Conservation (phyloP, 2,329 filamentous ascomycete species). For the Claviceps pusilla region DNA sequence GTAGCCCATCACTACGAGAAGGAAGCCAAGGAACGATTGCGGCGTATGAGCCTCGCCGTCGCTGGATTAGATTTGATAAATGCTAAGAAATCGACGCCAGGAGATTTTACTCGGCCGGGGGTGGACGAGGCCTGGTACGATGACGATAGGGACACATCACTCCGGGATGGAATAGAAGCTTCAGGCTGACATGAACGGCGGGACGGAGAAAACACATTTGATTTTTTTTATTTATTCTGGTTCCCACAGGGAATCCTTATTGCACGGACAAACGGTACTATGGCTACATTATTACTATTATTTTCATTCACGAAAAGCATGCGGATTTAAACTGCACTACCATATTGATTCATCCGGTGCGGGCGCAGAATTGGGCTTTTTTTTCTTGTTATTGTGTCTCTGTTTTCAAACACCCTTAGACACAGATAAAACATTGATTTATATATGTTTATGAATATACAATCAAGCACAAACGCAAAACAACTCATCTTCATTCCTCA, state of each 20-base stretch:
- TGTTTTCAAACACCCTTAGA: neutral
- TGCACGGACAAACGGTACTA: neutral
- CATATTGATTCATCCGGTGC: neutral
- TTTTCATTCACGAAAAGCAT: neutral
- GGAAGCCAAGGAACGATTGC: constrained; percentile 59
- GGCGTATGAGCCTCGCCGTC: constrained; percentile 60
- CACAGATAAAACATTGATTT: neutral
- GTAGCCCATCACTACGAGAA: constrained; percentile 58
- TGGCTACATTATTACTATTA: neutral
- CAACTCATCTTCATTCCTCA: neutral
- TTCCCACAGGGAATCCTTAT: neutral
- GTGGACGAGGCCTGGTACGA: constrained; percentile 22
- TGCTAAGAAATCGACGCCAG: constrained; percentile 9
- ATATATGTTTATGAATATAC: neutral
- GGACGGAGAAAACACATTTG: neutral
- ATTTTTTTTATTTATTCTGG: neutral
- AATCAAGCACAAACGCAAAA: neutral
- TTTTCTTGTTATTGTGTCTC: neutral
- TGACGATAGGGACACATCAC: constrained; percentile 8
- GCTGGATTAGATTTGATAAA: constrained; percentile 55
- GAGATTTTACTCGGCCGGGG: constrained; percentile 4
- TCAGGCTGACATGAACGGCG: constrained; percentile 2
- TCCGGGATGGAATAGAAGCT: constrained; percentile 2
- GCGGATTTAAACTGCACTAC: neutral
- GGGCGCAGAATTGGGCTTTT: neutral